Evolutionary conservation across 164 flowering plant genomes (phyloP).

Genomic region (Vitis rupestris): DNA sequence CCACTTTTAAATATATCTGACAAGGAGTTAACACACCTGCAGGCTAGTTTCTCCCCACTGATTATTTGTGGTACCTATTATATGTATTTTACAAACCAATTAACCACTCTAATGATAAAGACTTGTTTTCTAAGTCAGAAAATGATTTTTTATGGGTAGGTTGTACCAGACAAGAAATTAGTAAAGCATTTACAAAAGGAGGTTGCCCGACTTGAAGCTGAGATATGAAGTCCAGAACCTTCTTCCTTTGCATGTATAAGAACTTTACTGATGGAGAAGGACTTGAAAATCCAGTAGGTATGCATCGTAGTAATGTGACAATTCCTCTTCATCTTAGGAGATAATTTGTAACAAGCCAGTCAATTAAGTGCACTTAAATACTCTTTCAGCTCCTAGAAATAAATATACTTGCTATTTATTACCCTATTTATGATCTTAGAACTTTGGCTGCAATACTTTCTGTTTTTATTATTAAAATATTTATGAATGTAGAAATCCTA

Average conservation of each 20-base stretch:
- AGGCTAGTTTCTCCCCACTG: too few relatives aligned
- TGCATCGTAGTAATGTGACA: neutral
- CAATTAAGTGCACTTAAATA: too few relatives aligned
- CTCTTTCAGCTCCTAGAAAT: too few relatives aligned
- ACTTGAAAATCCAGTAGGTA: slow-evolving; percentile 74
- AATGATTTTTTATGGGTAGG: slow-evolving; percentile 30
- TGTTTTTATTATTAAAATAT: too few relatives aligned
- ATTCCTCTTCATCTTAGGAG: neutral
- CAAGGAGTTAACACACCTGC: too few relatives aligned
- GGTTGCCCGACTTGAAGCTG: slow-evolving; percentile 74
- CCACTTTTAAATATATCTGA: too few relatives aligned
- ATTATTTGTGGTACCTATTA: neutral
- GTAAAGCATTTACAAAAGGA: slow-evolving; percentile 66
- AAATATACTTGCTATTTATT: too few relatives aligned
- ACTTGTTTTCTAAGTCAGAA: neutral
- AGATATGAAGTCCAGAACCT: slow-evolving; percentile 54
- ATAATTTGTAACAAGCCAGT: too few relatives aligned
- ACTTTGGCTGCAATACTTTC: too few relatives aligned
- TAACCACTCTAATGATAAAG: neutral
- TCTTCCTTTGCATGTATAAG: slow-evolving; percentile 46
- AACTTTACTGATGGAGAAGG: slow-evolving; percentile 53
- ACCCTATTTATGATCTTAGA: too few relatives aligned
- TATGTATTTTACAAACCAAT: neutral
- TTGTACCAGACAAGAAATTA: slow-evolving; percentile 65
- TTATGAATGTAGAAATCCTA: too few relatives aligned